Conservation (phyloP, 163 green algal genomes). For the Volvox carteri region DNA sequence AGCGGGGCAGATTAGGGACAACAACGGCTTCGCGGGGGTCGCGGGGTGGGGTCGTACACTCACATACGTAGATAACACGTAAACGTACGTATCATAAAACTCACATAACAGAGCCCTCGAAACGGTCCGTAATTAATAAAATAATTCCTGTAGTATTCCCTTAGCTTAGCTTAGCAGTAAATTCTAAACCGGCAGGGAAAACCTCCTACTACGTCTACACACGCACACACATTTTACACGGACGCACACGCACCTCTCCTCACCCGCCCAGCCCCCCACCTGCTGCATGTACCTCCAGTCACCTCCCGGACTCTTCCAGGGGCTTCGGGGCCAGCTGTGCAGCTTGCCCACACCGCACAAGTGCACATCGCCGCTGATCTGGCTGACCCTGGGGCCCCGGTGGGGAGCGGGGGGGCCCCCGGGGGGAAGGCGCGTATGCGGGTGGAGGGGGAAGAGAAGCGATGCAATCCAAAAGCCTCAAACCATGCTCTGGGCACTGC, state of each 20-base stretch:
- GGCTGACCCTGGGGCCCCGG: slow-evolving; percentile 61
- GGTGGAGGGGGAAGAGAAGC: not conserved
- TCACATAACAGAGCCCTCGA: too few relatives aligned
- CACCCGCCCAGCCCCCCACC: not conserved
- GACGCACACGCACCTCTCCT: not conserved
- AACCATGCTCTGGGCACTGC: too few relatives aligned
- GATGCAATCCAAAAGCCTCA: too few relatives aligned
- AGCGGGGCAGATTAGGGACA: not conserved
- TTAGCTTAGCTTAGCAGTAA: not conserved
- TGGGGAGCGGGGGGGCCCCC: not conserved
- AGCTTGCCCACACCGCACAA: slow-evolving; percentile 74
- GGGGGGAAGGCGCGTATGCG: not conserved
- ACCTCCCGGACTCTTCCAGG: not conserved
- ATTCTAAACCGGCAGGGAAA: not conserved
- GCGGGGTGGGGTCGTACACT: too few relatives aligned
- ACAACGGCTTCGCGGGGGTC: not conserved
- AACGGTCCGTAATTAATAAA: not conserved
- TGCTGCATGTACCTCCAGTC: slow-evolving; percentile 45
- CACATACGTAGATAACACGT: too few relatives aligned
- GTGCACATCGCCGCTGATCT: slow-evolving; percentile 86
- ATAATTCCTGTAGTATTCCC: not conserved
- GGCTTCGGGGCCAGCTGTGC: slow-evolving; percentile 65
- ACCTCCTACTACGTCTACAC: too few relatives aligned
- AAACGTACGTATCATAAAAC: too few relatives aligned
- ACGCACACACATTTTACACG: not conserved